These are phyloP conservation scores for Beauveria scarabaeidicola DNA, from an alignment of 2,329 filamentous ascomycete genomes.

Conservation along the genomic window DNA sequence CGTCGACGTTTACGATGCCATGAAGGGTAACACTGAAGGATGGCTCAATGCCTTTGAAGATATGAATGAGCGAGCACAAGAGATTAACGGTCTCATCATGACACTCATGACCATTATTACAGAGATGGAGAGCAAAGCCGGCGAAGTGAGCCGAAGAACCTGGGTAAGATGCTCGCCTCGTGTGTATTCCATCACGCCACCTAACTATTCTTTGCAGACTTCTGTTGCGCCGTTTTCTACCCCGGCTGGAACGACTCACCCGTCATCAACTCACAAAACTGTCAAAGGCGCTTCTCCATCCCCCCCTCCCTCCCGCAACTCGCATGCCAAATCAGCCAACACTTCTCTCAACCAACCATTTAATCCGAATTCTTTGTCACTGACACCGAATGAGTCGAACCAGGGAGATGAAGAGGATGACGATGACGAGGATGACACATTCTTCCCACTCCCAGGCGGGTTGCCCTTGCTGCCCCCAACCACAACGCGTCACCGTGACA, in stretches of 20 bases:
- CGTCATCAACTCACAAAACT: not conserved
- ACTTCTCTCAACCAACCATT: not conserved
- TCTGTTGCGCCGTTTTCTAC: constrained; percentile 7
- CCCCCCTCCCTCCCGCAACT: constrained; percentile 3
- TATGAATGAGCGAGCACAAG: constrained; percentile 63
- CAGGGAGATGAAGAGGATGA: constrained; percentile 7
- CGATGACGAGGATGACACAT: constrained; percentile 6
- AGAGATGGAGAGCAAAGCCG: constrained; percentile 80
- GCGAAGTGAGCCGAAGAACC: constrained; percentile 70
- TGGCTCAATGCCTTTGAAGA: constrained; percentile 77
- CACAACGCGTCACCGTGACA: not conserved
- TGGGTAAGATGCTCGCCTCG: constrained; percentile 45
- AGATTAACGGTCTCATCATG: constrained; percentile 60
- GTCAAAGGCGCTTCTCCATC: constrained; percentile 6
- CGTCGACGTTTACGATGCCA: constrained; percentile 71
- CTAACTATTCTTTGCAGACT: not conserved
- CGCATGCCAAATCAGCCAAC: not conserved
- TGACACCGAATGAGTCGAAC: constrained; percentile 9
- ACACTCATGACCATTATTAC: constrained; percentile 69
- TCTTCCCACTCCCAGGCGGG: constrained; percentile 8
- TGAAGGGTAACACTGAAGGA: constrained; percentile 86
- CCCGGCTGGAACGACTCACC: not conserved
- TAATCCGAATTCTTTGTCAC: not conserved
- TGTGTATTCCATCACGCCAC: not conserved
- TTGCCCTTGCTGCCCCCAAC: constrained; percentile 10